Evolutionary conservation across 805 yeast genomes (phyloP).

Genomic region (Wickerhamiella kurtzmanii): DNA sequence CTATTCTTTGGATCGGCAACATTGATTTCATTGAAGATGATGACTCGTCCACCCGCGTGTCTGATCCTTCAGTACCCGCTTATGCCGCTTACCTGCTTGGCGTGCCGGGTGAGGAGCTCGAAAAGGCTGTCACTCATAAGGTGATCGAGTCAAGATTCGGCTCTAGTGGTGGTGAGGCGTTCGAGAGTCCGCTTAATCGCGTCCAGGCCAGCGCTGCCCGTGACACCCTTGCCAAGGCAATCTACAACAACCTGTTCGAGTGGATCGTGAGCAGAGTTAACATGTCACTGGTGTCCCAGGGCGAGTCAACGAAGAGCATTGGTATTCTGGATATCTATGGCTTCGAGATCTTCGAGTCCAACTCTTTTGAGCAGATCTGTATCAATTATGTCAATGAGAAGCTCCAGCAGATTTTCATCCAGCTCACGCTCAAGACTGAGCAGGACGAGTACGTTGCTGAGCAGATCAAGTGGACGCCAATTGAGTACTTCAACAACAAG

Average conservation of each 20-base stretch:
- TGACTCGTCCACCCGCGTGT: conserved; percentile 68
- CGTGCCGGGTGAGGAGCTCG: conserved; percentile 54
- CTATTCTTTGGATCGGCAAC: conserved; percentile 91
- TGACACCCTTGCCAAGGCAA: conserved; percentile 89
- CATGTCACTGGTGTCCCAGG: conserved; percentile 47
- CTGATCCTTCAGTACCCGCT: conserved; percentile 82
- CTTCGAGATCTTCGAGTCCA: conserved; percentile 88
- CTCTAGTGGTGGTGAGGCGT: conserved; percentile 77
- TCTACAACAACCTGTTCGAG: conserved; percentile 83
- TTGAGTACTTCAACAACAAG: conserved; percentile 88
- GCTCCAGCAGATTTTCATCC: conserved; percentile 92
- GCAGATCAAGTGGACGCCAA: conserved; percentile 94
- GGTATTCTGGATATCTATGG: conserved; percentile 97
- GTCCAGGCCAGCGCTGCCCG: conserved; percentile 86
- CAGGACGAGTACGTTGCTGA: conserved; percentile 96
- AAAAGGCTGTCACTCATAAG: conserved; percentile 60
- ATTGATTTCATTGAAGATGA: conserved; percentile 64
- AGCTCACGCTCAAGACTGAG: conserved; percentile 87
- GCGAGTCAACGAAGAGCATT: conserved; percentile 41
- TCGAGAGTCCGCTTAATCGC: conserved; percentile 82
- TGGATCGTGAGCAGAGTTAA: conserved; percentile 94
- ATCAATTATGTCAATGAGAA: conserved; percentile 94
- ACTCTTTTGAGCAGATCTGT: conserved; percentile 93
- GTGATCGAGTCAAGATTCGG: conserved; percentile 86
- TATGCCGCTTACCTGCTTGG: conserved; percentile 86